phyloP scores from a whole-genome alignment of 192 early-diverging fungal genomes.

The Entophlyctis helioformis region DNA sequence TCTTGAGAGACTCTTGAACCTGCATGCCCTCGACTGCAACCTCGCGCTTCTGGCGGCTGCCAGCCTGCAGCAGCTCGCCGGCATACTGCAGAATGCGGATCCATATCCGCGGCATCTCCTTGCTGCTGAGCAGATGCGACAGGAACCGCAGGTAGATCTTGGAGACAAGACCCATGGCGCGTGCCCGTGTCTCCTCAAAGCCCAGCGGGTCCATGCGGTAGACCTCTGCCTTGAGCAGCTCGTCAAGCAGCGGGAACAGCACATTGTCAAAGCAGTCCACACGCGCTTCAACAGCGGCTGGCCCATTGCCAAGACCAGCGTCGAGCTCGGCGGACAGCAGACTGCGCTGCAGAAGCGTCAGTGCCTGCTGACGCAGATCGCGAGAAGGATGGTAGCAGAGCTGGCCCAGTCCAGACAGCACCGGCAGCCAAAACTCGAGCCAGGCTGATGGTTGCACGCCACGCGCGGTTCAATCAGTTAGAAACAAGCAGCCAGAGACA shows the following conservation, averaged over 20 bases:
- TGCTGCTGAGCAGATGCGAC: conserved; percentile 36
- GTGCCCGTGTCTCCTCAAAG: conserved; percentile 65
- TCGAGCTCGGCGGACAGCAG: conserved; percentile 50
- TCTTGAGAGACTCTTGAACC: conserved; percentile 65
- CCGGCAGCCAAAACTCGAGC: conserved; percentile 68
- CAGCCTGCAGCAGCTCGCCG: conserved; percentile 46
- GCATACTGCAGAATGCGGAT: conserved; percentile 53
- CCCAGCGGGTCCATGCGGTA: conserved; percentile 40
- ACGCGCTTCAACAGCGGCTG: not conserved
- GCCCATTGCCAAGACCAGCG: not conserved
- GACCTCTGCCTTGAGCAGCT: conserved; percentile 65
- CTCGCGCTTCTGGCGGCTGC: conserved; percentile 34
- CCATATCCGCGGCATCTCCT: conserved; percentile 51
- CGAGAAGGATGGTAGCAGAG: conserved; percentile 63
- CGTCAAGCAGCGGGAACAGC: conserved; percentile 78
- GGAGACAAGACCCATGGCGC: conserved; percentile 53
- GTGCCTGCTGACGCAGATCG: conserved; percentile 71
- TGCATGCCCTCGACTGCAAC: not conserved
- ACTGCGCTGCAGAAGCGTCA: conserved; percentile 69
- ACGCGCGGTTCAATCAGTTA: no score
- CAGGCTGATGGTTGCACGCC: conserved; percentile 46
- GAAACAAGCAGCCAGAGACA: not conserved
- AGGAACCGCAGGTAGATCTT: conserved; percentile 70
- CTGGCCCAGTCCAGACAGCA: conserved; percentile 58
- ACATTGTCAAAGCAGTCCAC: conserved; percentile 66